Evolutionary conservation across 148 eudicot species (phyloP), one percentile per base, ranked within the genome.

Genomic region (Cornus suecica): DNA sequence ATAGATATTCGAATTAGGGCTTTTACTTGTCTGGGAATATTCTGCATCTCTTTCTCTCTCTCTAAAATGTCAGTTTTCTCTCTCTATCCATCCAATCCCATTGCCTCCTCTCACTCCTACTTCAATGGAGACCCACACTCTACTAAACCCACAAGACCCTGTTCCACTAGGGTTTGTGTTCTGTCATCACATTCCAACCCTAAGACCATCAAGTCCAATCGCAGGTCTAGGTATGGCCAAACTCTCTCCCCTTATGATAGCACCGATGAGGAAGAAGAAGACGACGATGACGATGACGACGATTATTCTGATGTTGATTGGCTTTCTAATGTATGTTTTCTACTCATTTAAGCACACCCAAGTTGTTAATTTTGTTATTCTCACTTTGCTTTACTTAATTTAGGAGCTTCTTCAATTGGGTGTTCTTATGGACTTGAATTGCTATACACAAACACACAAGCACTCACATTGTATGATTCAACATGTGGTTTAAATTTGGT

Each of bases 111-210:
- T 61, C 71, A 45, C 54, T 78, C 45, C 18, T 73, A 42, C 16
- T 31, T 65, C 71, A 32, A 16, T 69, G 51, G 48, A 68, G 45
- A 22, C 51, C 22, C 52, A 23, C 41, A 25, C 11, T 9, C 48
- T 1, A 25, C 13, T 34, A 77, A 54, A 48, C 18, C 62, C 24
- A 74, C 18, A 58, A 66, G 29, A 68, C 28, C 25, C 24, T 70
- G 30, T 14, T 74, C 45, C 28, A 61, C 56, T 9, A 68, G 78
- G 66, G 31, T 67, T 14, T 29, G 76, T 6, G 84, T 82, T 51
- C 75, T 77, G 30, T 91, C 89, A 7, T 87, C 98, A 0, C 97
- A 90, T 76, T 90, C 92, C 16, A 94, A 94, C 79, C 81, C 87
- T 61, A 92, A 80, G 60, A 79, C 92, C 65, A 77, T 91, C 63